Conservation (phyloP, 179 eudicot species). For the Beta lomatogona region DNA sequence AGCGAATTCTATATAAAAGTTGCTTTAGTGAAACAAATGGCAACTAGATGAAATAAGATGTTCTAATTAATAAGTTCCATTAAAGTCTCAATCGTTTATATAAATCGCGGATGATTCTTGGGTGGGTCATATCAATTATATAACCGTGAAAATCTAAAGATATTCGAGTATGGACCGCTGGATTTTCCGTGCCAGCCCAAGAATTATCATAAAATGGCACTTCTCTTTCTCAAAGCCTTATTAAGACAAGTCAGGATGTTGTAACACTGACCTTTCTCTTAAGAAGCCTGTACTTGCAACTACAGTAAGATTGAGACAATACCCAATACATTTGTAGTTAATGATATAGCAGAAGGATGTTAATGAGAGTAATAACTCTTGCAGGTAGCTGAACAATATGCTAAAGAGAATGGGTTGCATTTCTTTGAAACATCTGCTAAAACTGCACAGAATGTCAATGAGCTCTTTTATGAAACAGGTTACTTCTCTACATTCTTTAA, state of each 20-base stretch:
- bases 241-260: no score
- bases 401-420: slow-evolving; percentile 60
- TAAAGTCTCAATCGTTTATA: no score
- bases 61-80: background rate
- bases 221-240: no score
- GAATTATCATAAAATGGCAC: no score
- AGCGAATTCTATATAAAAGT: no score
- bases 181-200: no score
- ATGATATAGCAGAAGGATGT: background rate
- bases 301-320: slow-evolving; percentile 15
- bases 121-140: no score
- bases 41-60: background rate
- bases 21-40: background rate
- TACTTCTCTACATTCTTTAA: background rate
- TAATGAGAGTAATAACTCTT: slow-evolving; percentile 12
- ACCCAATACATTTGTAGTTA: background rate
- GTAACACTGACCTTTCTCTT: no score
- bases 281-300: no score
- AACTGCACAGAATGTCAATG: slow-evolving; percentile 71
- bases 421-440: slow-evolving; percentile 79
- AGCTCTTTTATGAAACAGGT: slow-evolving; percentile 74
- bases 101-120: no score
- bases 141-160: no score
- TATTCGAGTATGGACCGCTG: no score
- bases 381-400: slow-evolving; percentile 72